Evolutionary conservation across 495 filamentous ascomycete species (phyloP).

Genomic region (Tetracladium marchalianum): DNA sequence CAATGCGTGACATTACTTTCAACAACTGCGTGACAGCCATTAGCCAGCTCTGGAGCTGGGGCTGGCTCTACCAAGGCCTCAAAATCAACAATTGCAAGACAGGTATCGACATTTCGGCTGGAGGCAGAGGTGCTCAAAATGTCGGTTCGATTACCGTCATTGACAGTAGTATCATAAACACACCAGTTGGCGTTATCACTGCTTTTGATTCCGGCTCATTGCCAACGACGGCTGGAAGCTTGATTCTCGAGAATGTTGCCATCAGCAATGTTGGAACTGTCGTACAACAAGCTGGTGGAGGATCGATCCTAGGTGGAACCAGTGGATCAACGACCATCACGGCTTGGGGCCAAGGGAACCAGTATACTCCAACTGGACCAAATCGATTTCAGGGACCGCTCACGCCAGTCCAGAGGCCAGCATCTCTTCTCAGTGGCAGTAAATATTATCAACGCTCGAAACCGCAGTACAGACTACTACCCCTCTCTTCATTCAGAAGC

Average conservation of each 20-base stretch:
- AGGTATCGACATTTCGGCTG: constrained; percentile 52
- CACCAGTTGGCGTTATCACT: constrained; percentile 28
- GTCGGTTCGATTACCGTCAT: constrained; percentile 55
- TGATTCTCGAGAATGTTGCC: constrained; percentile 57
- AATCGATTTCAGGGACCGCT: constrained; percentile 23
- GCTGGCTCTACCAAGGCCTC: constrained; percentile 36
- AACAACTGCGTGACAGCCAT: constrained; percentile 44
- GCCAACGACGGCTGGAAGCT: constrained; percentile 38
- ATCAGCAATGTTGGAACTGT: constrained; percentile 35
- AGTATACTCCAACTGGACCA: constrained; percentile 33
- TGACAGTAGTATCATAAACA: constrained; percentile 48
- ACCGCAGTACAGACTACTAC: constrained; percentile 46
- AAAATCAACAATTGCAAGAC: constrained; percentile 52
- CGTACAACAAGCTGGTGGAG: constrained; percentile 40
- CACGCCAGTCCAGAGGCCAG: constrained; percentile 29
- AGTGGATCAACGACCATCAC: constrained; percentile 42
- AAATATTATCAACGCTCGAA: constrained; percentile 28
- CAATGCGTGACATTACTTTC: constrained; percentile 63
- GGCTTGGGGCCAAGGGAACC: constrained; percentile 36
- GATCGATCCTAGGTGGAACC: constrained; percentile 46
- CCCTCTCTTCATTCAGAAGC: constrained; percentile 46
- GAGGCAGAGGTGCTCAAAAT: constrained; percentile 31
- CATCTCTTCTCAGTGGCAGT: constrained; percentile 27
- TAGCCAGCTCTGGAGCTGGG: constrained; percentile 44
- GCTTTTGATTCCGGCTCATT: constrained; percentile 35